These are phyloP conservation scores for Gomphus bonarii DNA, from an alignment of 1,284 basidiomycete genomes.

Conservation along the genomic window DNA sequence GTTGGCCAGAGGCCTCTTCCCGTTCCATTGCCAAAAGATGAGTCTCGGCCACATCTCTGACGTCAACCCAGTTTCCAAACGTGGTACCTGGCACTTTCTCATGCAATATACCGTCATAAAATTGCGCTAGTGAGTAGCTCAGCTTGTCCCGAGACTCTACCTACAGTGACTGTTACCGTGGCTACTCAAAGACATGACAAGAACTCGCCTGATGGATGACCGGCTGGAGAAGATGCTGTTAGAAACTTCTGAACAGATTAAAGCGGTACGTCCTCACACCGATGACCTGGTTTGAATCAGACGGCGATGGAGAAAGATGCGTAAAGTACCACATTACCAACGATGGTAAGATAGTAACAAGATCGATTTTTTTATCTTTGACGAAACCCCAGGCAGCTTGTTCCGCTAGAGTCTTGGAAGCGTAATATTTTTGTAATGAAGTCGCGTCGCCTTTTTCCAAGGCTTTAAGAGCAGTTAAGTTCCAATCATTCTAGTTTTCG, in stretches of 20 bases:
- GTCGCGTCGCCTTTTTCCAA: constrained; percentile 12
- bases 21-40: constrained; percentile 45
- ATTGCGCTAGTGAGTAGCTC: constrained; percentile 13
- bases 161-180: constrained; percentile 15
- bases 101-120: constrained; percentile 13
- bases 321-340: constrained; percentile 18
- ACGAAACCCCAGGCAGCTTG: constrained; percentile 8
- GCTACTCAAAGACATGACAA: not conserved
- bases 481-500: constrained; percentile 16
- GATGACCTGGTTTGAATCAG: constrained; percentile 18
- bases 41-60: constrained; percentile 49
- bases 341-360: constrained; percentile 15
- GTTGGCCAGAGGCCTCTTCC: constrained; percentile 46
- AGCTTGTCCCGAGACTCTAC: constrained; percentile 25
- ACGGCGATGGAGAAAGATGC: not conserved
- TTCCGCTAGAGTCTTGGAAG: constrained; percentile 17
- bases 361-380: constrained; percentile 15
- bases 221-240: constrained; percentile 21
- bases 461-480: constrained; percentile 13
- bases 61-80: constrained; percentile 43
- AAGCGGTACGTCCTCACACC: constrained; percentile 20
- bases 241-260: not conserved
- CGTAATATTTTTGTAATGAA: constrained; percentile 13
- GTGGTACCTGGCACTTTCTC: constrained; percentile 21
- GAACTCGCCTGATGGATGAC: constrained; percentile 37